Evolutionary conservation across 179 eudicot species (phyloP), one percentile per base, ranked within the genome.

Genomic region (Silene coronaria): DNA sequence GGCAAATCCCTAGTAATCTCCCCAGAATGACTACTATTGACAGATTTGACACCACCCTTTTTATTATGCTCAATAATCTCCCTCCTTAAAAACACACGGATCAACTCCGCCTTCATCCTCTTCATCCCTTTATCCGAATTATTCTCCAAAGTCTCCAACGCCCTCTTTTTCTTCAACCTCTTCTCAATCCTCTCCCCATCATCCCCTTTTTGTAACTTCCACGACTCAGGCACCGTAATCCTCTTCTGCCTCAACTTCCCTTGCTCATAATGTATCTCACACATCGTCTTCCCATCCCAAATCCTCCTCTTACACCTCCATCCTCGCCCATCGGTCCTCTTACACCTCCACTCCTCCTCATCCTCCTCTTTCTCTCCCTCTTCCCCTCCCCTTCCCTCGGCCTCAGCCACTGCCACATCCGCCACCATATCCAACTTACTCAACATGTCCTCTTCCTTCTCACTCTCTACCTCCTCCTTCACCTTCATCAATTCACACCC

Each of bases 61-160:
- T 76, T 81, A 59, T 42, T 93, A 91, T 84, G 89, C 88, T 87
- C 80, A 72, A 78, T 89, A 65, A 90, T 85, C 80, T 89, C 87
- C 68, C 96, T 85, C 58, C 88, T 91, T 86, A 91, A 80, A 67
- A 86, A 89, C 34, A 70, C 89, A 61, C 97, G 81, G 67, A 96
- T 82, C 87, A 96, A 82, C 36, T 96, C 98, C 78, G 89, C 87
- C 78, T 82, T 89, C 93, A 89, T 91, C 83, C 82, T 79, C 87
- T 83, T 95, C 84, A 87, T 80, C 75, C 82, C 85, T 76, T 76
- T 80, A 76, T 75, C 85, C 1, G 82, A 78, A 73, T 57, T 81
- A 28, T 46, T 78, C 76, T 81, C 60, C 88, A 88, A 22, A 46
- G 67, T 21, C 81, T 82, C 84, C 77, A 81, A 63, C 58, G 74